Evolutionary conservation across 495 filamentous ascomycete species (phyloP).

Genomic region (Podospora conica): DNA sequence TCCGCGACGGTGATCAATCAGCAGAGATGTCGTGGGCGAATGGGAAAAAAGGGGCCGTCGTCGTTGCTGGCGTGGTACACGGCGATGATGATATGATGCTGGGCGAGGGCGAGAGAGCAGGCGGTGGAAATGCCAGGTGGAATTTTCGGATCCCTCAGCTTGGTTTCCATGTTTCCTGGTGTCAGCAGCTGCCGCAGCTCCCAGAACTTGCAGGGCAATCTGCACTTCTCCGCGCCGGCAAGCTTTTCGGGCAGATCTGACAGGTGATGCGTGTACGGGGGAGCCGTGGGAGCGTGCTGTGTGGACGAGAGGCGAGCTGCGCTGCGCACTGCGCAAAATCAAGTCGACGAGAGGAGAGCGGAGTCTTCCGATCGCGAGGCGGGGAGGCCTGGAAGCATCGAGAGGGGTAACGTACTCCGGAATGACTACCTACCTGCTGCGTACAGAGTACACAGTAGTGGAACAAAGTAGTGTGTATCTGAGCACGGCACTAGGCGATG

Average conservation of each 20-base stretch:
- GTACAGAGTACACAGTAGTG: neutral
- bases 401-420: neutral
- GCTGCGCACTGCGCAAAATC: neutral
- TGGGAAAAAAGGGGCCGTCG: neutral
- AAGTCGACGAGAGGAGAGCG: neutral
- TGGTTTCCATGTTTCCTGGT: constrained; percentile 6
- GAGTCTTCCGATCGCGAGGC: neutral
- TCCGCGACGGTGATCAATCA: neutral
- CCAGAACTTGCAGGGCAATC: neutral
- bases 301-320: neutral
- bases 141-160: neutral
- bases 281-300: neutral
- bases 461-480: neutral
- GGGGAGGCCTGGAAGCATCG: neutral
- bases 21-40: neutral
- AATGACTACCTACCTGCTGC: neutral
- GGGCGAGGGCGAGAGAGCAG: neutral
- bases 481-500: neutral
- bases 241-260: neutral
- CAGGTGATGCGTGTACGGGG: neutral
- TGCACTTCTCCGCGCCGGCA: constrained; percentile 1
- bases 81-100: neutral
- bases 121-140: neutral
- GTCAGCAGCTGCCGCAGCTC: neutral
- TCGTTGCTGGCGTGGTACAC: neutral